Evolutionary conservation across 768 basidiomycete species (phyloP), one percentile per base, ranked within the genome.

Genomic region (Coprinellus micaceus): DNA sequence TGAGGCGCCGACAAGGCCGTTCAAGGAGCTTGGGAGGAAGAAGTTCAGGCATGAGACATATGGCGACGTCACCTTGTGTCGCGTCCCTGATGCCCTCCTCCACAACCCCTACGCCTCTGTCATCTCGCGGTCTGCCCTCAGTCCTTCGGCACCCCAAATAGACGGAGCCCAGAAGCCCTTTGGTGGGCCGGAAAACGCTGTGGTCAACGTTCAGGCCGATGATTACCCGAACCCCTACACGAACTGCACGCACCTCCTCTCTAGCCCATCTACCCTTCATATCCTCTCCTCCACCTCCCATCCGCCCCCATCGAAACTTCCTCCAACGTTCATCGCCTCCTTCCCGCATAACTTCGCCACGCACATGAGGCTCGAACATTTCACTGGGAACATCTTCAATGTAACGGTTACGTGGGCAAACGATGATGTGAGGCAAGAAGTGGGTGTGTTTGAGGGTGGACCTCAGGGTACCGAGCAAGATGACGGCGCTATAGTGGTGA

Each of bases 351-450:
- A 65, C 1, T 74, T 76, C 51, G 62, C 70, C 17, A 72, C 73
- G 0, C 71, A 76, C 47, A 61, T 77, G 12, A 62, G 71, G 15
- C 62, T 77, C 1, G 62, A 66, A 12, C 75, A 77, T 56, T 77
- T 72, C 59, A 59, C 60, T 19, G 72, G 65, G 0, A 71, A 74
- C 58, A 26, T 68, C 25, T 77, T 77, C 66, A 77, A 79, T 48
- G 70, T 68, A 9, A 69, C 67, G 2, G 60, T 72, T 1, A 57
- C 71, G 1, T 79, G 74, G 73, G 66, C 71, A 2, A 77, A 77
- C 41, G 63, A 57, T 2, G 71, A 66, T 25, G 65, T 66, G 9
- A 61, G 71, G 5, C 49, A 53, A 36, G 46, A 54, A 5, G 71
- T 72, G 52, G 71, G 71, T 19, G 63, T 57, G 22, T 28, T 33